phyloP scores from a whole-genome alignment of 2,329 filamentous ascomycete genomes.

The Daldinia eschscholtzii region DNA sequence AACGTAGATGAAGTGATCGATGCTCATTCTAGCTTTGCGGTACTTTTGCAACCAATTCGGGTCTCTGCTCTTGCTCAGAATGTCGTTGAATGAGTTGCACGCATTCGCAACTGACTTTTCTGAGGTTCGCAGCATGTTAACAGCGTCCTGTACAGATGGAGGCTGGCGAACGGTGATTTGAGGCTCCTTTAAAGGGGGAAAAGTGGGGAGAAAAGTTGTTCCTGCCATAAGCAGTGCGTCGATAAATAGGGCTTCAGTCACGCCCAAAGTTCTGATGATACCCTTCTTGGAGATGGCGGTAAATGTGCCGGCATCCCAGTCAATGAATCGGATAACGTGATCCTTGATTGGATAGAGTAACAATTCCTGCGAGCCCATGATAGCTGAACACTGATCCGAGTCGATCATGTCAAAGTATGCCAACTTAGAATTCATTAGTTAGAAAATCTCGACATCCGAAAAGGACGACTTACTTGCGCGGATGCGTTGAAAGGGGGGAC shows the following conservation, averaged over 20 bases:
- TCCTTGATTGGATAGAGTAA: constrained; percentile 88
- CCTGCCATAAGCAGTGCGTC: constrained; percentile 88
- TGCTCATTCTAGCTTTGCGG: constrained; percentile 83
- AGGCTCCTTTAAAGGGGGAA: constrained; percentile 79
- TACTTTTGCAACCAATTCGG: constrained; percentile 87
- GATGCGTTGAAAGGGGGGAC: constrained; percentile 90
- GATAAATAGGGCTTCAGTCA: constrained; percentile 79
- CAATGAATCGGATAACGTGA: constrained; percentile 74
- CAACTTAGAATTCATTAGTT: constrained; percentile 65
- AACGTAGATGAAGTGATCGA: constrained; percentile 90
- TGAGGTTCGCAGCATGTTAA: constrained; percentile 80
- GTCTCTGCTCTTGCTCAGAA: constrained; percentile 74
- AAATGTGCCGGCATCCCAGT: constrained; percentile 78
- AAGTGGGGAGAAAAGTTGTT: constrained; percentile 81
- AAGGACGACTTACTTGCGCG: constrained; percentile 74
- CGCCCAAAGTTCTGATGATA: constrained; percentile 76
- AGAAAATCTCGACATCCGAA: constrained; percentile 34
- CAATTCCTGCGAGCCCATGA: constrained; percentile 87
- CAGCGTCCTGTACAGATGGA: constrained; percentile 77
- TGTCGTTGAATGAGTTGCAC: constrained; percentile 83
- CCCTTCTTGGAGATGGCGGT: constrained; percentile 72
- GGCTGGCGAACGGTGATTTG: constrained; percentile 67
- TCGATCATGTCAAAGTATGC: constrained; percentile 80
- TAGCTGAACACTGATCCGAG: constrained; percentile 76
- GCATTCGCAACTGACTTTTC: constrained; percentile 78